phyloP scores from a whole-genome alignment of 441 rosid genomes.

The Viola pubescens region DNA sequence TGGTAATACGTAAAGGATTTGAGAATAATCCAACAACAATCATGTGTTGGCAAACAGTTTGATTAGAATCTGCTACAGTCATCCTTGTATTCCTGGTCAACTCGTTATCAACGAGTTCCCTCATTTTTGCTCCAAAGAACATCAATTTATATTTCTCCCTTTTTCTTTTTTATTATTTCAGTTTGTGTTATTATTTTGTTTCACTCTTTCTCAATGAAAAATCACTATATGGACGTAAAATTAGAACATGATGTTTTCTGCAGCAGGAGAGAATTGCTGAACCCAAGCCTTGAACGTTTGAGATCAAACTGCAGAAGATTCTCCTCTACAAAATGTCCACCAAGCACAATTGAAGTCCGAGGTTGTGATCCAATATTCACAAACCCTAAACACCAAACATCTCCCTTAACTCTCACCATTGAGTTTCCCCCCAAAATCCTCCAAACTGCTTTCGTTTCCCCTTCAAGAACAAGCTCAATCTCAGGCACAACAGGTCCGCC shows the following conservation, averaged over 20 bases:
- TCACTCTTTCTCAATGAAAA: no score
- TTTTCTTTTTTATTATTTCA: no score
- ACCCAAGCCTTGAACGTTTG: conserved; percentile 25
- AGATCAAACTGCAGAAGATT: conserved; percentile 37
- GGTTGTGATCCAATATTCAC: conserved; percentile 31
- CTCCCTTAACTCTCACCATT: conserved; percentile 20
- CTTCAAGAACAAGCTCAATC: conserved; percentile 25
- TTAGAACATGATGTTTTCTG: conserved; percentile 23
- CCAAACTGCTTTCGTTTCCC: conserved; percentile 15
- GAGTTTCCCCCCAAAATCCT: conserved; percentile 34
- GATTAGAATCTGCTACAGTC: no score
- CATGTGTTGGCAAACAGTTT: no score
- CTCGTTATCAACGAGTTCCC: no score
- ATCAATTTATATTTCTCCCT: no score
- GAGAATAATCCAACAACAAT: no score
- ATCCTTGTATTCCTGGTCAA: no score
- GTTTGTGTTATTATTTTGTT: no score
- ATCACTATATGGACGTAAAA: conserved; percentile 19
- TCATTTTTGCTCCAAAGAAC: no score
- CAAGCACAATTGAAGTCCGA: conserved; percentile 32
- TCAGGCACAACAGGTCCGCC: conserved; percentile 27
- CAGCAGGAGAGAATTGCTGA: conserved; percentile 28
- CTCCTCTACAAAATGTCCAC: conserved; percentile 34
- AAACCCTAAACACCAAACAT: conserved; percentile 34
- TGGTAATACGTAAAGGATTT: no score